These are phyloP conservation scores for Neurospora sp. DNA, from an alignment of 495 filamentous ascomycete species.

Conservation along the genomic window DNA sequence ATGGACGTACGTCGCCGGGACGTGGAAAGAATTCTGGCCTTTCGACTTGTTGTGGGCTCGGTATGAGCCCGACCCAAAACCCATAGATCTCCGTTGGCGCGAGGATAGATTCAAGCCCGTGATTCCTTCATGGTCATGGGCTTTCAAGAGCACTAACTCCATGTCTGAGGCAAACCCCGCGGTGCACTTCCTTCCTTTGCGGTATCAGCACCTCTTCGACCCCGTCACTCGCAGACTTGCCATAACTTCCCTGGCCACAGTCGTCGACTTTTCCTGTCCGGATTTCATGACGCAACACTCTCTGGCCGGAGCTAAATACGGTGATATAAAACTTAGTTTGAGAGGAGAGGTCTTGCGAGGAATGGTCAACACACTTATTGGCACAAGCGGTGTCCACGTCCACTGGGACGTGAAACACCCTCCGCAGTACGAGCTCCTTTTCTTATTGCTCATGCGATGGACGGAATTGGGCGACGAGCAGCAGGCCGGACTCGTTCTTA, in stretches of 20 bases:
- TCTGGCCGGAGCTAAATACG: too few relatives aligned
- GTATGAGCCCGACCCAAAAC: background rate
- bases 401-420: background rate
- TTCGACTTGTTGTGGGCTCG: conserved; percentile 3
- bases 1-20: conserved; percentile 10
- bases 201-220: background rate
- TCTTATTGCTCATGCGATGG: background rate
- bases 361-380: background rate
- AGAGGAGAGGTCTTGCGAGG: background rate
- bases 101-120: background rate
- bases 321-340: background rate
- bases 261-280: background rate
- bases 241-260: background rate
- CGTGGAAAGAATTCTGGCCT: conserved; percentile 6
- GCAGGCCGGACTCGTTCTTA: background rate
- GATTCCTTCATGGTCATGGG: background rate
- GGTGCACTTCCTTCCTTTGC: background rate
- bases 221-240: background rate
- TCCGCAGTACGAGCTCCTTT: background rate
- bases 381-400: background rate
- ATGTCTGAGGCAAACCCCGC: background rate
- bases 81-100: background rate
- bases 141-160: background rate
- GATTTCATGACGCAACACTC: background rate
- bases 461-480: background rate